These are phyloP conservation scores for Chalaropsis ovoidea DNA, from an alignment of 2,329 filamentous ascomycete genomes.

Conservation along the genomic window DNA sequence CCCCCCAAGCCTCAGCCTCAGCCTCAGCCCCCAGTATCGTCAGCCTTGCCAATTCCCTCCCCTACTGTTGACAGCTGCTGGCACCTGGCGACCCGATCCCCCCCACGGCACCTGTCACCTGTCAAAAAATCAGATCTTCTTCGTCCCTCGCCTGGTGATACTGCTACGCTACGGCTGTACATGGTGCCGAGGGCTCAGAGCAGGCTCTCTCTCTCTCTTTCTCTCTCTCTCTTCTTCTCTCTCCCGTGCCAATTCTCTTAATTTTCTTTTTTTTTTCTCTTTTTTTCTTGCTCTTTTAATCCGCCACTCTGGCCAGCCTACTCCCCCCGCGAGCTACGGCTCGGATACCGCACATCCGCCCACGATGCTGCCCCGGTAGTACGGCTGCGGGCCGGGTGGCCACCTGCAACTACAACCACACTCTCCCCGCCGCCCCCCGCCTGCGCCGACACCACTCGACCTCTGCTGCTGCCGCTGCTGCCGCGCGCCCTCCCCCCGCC, in stretches of 20 bases:
- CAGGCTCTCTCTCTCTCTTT: background rate
- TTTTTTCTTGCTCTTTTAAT: slow-evolving; percentile 14
- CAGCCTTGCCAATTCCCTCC: too few relatives aligned
- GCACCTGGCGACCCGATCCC: background rate
- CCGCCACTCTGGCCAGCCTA: slow-evolving; percentile 26
- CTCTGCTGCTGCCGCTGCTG: background rate
- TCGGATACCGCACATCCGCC: slow-evolving; percentile 26
- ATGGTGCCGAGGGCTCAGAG: background rate
- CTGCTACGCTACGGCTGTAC: background rate
- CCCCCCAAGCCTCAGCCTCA: too few relatives aligned
- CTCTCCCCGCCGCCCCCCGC: background rate
- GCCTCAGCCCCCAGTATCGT: too few relatives aligned
- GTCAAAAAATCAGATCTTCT: background rate
- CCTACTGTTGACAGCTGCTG: background rate
- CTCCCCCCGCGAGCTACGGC: slow-evolving; percentile 26
- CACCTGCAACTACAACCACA: slow-evolving; percentile 17
- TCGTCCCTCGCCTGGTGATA: background rate
- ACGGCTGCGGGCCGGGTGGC: slow-evolving; percentile 25
- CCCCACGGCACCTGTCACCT: background rate
- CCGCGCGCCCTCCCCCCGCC: background rate
- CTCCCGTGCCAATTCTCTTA: background rate
- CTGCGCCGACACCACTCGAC: background rate
- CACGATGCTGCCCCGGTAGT: slow-evolving; percentile 25
- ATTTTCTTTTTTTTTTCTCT: background rate
- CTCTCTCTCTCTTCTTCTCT: background rate